phyloP scores from a whole-genome alignment of 1,284 basidiomycete genomes.

The Boletellus deceptivus region DNA sequence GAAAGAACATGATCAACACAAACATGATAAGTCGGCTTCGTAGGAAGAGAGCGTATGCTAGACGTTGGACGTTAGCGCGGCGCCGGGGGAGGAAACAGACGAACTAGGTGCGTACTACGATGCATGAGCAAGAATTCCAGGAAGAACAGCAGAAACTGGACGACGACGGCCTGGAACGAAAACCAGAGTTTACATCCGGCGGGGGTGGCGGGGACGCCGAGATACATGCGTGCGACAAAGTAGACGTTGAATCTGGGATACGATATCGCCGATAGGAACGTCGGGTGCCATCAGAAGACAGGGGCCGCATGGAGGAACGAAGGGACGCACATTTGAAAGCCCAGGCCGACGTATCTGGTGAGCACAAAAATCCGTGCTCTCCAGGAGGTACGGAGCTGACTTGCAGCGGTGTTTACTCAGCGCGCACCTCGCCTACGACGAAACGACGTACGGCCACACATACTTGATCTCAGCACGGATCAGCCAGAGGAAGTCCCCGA shows the following conservation, averaged over 20 bases:
- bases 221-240: slow-evolving; percentile 15
- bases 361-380: slow-evolving; percentile 5
- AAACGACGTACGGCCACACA: slow-evolving; percentile 16
- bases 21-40: slow-evolving; percentile 3
- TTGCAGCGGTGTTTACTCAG: background rate
- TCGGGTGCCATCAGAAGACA: background rate
- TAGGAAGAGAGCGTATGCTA: slow-evolving; percentile 16
- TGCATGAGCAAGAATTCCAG: slow-evolving; percentile 16
- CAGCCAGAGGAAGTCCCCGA: slow-evolving; percentile 5
- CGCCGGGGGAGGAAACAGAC: background rate
- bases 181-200: slow-evolving; percentile 13
- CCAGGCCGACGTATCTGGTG: slow-evolving; percentile 9
- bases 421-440: background rate
- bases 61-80: background rate
- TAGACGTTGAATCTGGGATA: slow-evolving; percentile 14
- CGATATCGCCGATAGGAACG: background rate
- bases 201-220: slow-evolving; percentile 3
- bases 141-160: slow-evolving; percentile 8
- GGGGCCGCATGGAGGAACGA: background rate
- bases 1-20: slow-evolving; percentile 5
- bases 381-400: slow-evolving; percentile 1
- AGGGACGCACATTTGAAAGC: slow-evolving; percentile 10
- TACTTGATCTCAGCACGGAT: slow-evolving; percentile 6
- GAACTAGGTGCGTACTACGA: slow-evolving; percentile 4
- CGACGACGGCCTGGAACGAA: slow-evolving; percentile 10